Evolutionary conservation across 2,329 filamentous ascomycete genomes (phyloP), one percentile per base, ranked within the genome.

Genomic region (Exutisphaerella laricina): DNA sequence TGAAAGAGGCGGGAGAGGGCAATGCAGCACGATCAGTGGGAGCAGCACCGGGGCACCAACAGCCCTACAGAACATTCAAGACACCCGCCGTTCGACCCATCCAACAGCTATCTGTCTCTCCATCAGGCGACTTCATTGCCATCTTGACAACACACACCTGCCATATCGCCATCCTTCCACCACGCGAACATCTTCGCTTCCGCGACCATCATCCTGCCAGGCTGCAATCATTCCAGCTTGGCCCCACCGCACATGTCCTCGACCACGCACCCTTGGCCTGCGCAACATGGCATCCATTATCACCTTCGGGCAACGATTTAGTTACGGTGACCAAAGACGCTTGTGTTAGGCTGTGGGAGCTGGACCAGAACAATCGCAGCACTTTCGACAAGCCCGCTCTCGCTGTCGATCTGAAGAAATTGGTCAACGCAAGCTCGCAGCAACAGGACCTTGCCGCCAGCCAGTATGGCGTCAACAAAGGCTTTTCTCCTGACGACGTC

Each of bases 281-380:
- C 1, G 85, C 83, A 3, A 58, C 96, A 45, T 98, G 92, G 90
- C 92, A 98, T 67, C 92, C 92, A 1, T 72, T 97, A 1, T 89
- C 89, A 1, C 81, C 90, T 8, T 79, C 84, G 48, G 85, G 85
- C 22, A 81, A 80, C 16, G 88, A 86, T 41, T 69, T 98, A 22
- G 84, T 97, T 14, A 97, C 92, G 0, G 77, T 96, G 30, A 95
- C 92, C 1, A 79, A 80, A 39, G 88, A 96, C 62, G 88, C 89
- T 5, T 82, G 89, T 26, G 85, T 97, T 3, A 80, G 92, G 25
- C 69, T 96, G 12, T 97, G 90, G 89, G 89, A 96, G 61, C 65
- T 97, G 42, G 87, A 88, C 20, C 76, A 80, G n/a, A 75, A 82
- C 25, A 85, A 94, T 61, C 78, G 88, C 43, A 89, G 84, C 76